A percentile compares a stretch with the other conserved stretches of the same genome.
Conservation (phyloP, 1,284 basidiomycete genomes). For the Heterobasidion irregulare region DNA sequence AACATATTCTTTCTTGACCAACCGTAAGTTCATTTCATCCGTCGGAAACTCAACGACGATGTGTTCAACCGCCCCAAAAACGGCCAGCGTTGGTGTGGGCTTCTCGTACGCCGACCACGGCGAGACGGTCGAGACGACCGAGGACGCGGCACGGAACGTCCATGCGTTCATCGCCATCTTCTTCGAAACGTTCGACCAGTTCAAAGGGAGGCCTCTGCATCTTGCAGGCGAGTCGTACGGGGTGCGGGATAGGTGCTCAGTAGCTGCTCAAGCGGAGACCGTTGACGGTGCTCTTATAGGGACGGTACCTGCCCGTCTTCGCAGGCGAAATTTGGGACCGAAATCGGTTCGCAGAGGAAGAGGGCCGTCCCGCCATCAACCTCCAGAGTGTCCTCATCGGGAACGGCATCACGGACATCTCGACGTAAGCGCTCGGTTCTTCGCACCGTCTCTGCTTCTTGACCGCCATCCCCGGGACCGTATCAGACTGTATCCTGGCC, state of each 20-base stretch:
- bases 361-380: slow-evolving; percentile 60
- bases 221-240: slow-evolving; percentile 67
- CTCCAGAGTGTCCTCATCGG: slow-evolving; percentile 57
- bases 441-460: neutral
- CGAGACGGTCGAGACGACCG: slow-evolving; percentile 52
- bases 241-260: slow-evolving; percentile 23
- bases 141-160: slow-evolving; percentile 66
- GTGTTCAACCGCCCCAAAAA: neutral
- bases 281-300: slow-evolving; percentile 30
- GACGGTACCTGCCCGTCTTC: slow-evolving; percentile 76
- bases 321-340: slow-evolving; percentile 74
- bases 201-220: slow-evolving; percentile 55
- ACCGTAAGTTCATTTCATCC: slow-evolving; percentile 26
- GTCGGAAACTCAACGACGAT: neutral
- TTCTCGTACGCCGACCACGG: slow-evolving; percentile 55
- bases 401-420: slow-evolving; percentile 57
- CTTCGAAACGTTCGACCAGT: slow-evolving; percentile 68
- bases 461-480: neutral
- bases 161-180: slow-evolving; percentile 69
- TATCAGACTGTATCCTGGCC: slow-evolving; percentile 46
- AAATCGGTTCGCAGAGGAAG: slow-evolving; percentile 45
- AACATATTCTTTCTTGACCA: slow-evolving; percentile 71
- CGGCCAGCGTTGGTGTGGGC: slow-evolving; percentile 48
- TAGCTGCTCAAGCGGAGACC: slow-evolving; percentile 23
- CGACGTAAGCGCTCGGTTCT: slow-evolving; percentile 31